Conservation (phyloP, 1,139 yeast genomes). For the Arxiozyma heterogenica region DNA sequence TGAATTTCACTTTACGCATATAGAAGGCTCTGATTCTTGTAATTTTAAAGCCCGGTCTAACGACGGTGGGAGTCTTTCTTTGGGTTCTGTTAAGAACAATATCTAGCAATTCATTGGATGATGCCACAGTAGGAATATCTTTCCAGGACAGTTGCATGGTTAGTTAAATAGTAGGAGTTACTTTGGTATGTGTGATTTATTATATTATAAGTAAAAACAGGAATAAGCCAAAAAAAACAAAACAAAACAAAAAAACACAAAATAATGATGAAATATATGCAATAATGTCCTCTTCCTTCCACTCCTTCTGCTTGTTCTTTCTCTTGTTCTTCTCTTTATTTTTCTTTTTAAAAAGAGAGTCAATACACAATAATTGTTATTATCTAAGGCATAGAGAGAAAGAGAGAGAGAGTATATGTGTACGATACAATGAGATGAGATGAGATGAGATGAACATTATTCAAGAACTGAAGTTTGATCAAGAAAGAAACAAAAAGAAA, state of each 20-base stretch:
- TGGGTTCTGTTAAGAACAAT: slow-evolving; percentile 95
- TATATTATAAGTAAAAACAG: too few relatives aligned
- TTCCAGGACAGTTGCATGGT: slow-evolving; percentile 95
- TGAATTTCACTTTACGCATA: slow-evolving; percentile 93
- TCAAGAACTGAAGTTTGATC: background rate
- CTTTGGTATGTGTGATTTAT: too few relatives aligned
- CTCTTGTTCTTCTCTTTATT: too few relatives aligned
- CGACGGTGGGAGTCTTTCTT: slow-evolving; percentile 96
- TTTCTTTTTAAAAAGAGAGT: too few relatives aligned
- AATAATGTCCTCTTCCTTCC: too few relatives aligned
- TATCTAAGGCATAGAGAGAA: too few relatives aligned
- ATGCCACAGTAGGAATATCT: slow-evolving; percentile 92
- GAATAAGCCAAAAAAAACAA: too few relatives aligned
- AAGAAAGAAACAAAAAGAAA: too few relatives aligned
- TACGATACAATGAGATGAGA: slow-evolving; percentile 6
- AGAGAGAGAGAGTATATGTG: too few relatives aligned
- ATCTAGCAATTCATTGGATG: slow-evolving; percentile 86
- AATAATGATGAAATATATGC: too few relatives aligned
- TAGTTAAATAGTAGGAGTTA: background rate
- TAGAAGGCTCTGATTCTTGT: slow-evolving; percentile 96
- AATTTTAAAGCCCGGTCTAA: slow-evolving; percentile 92
- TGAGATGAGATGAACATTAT: slow-evolving; percentile 14
- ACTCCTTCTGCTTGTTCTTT: too few relatives aligned
- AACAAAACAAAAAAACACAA: background rate
- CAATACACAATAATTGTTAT: too few relatives aligned